Conservation (phyloP, 306 rosid species). For the Psophocarpus tetragonolobus region DNA sequence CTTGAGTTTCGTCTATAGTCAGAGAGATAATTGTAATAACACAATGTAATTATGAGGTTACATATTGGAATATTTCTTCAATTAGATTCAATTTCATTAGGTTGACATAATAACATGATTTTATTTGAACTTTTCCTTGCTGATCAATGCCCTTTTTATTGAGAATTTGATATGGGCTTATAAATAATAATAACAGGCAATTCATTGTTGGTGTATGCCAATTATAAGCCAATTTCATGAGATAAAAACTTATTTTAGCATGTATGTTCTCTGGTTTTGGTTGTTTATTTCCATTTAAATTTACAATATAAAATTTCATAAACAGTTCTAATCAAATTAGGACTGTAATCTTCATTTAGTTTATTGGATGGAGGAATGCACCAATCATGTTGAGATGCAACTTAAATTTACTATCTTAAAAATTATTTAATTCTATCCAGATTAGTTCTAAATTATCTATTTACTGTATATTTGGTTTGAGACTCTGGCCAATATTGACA, state of each 20-base stretch:
- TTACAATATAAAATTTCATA: conserved; percentile 14
- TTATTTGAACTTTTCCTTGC: conserved; percentile 18
- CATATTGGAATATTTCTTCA: conserved; percentile 12
- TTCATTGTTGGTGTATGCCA: not conserved
- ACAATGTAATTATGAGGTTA: not conserved
- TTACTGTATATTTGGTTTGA: conserved; percentile 18
- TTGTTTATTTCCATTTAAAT: conserved; percentile 22
- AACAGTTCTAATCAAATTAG: not conserved
- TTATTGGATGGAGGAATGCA: conserved; percentile 25
- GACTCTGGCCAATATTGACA: conserved; percentile 25
- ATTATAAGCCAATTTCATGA: not conserved
- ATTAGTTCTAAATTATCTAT: not conserved
- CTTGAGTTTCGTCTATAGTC: not conserved
- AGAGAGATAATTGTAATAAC: not conserved
- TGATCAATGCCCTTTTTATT: not conserved
- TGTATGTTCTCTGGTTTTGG: conserved; percentile 2
- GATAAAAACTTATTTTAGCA: conserved; percentile 4
- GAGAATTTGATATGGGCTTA: not conserved
- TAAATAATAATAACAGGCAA: not conserved
- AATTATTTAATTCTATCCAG: conserved; percentile 7
- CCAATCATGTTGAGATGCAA: conserved; percentile 10
- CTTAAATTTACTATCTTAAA: conserved; percentile 15
- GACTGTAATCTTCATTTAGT: conserved; percentile 10
- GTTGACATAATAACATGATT: not conserved
- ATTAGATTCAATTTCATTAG: not conserved